A percentile compares a stretch with the other conserved stretches of the same genome.
Conservation (phyloP, 1,139 yeast genomes). For the Kodamaea fungicola region DNA sequence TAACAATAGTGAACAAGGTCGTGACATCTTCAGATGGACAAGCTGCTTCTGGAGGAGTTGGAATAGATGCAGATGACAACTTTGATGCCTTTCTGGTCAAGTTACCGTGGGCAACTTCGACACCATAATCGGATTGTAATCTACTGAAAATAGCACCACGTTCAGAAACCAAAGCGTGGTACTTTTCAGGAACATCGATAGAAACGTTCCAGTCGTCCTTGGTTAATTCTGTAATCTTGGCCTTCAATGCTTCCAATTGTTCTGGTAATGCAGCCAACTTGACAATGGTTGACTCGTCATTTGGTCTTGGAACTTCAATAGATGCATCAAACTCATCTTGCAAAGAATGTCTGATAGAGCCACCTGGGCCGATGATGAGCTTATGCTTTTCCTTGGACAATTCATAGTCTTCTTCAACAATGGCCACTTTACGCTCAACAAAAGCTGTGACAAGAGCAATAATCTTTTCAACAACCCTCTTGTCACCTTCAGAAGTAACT, state of each 20-base stretch:
- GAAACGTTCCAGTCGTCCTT: slow-evolving; percentile 47
- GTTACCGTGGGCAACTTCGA: slow-evolving; percentile 64
- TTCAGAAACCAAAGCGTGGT: slow-evolving; percentile 63
- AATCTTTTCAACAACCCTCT: slow-evolving; percentile 67
- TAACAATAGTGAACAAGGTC: slow-evolving; percentile 39
- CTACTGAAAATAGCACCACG: slow-evolving; percentile 63
- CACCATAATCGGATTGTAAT: slow-evolving; percentile 51
- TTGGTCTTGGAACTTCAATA: slow-evolving; percentile 66
- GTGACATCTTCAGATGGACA: slow-evolving; percentile 44
- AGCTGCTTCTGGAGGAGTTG: slow-evolving; percentile 49
- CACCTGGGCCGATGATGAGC: slow-evolving; percentile 78
- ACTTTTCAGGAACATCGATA: slow-evolving; percentile 54
- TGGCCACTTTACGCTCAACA: slow-evolving; percentile 63
- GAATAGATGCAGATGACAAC: slow-evolving; percentile 43
- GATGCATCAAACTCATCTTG: slow-evolving; percentile 67
- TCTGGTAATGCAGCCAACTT: slow-evolving; percentile 61
- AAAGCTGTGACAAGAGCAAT: slow-evolving; percentile 61
- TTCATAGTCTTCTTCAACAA: slow-evolving; percentile 52
- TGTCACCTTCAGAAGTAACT: slow-evolving; percentile 73
- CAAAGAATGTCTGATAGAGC: slow-evolving; percentile 66
- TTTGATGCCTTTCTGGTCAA: slow-evolving; percentile 47
- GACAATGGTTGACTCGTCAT: slow-evolving; percentile 42
- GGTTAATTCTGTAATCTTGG: slow-evolving; percentile 51
- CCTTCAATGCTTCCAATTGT: slow-evolving; percentile 54
- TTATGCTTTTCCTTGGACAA: slow-evolving; percentile 77